These are phyloP conservation scores for Flaveria trinervia DNA, from an alignment of 129 eudicot genomes.

Conservation along the genomic window DNA sequence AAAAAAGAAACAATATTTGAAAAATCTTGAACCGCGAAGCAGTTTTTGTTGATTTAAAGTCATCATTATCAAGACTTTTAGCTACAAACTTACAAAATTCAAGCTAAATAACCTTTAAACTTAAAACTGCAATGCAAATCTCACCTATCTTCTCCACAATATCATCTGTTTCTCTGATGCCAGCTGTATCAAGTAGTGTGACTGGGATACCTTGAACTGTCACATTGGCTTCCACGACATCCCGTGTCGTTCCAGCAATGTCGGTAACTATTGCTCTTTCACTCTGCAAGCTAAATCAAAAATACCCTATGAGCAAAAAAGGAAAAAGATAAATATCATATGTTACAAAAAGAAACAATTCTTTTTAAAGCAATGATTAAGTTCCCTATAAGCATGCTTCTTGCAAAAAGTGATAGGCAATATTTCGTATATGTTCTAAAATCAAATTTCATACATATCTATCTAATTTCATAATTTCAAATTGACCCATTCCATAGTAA, in stretches of 20 bases:
- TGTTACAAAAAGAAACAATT: background rate
- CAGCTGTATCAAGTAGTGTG: constrained; percentile 96
- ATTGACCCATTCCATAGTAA: no score
- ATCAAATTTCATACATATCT: background rate
- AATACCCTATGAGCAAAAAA: constrained; percentile 33
- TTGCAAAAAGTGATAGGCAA: background rate
- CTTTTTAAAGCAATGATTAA: background rate
- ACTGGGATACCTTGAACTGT: constrained; percentile 82
- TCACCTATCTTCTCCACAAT: constrained; percentile 90
- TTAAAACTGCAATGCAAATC: background rate
- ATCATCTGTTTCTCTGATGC: constrained; percentile 89
- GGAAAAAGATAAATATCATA: constrained; percentile 2
- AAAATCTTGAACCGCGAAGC: no score
- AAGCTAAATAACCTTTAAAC: background rate
- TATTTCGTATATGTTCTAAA: background rate
- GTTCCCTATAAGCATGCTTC: background rate
- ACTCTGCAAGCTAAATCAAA: constrained; percentile 88
- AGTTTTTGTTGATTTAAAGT: background rate
- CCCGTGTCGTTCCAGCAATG: constrained; percentile 97
- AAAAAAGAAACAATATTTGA: no score
- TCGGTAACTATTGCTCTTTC: constrained; percentile 97
- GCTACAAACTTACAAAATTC: background rate
- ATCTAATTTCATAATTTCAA: no score
- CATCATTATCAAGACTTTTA: background rate
- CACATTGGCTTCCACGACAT: constrained; percentile 82